Percentiles rank a stretch among this genome's conserved stretches.
phyloP scores from a whole-genome alignment of 2,329 filamentous ascomycete genomes.

The Alternaria sp. region DNA sequence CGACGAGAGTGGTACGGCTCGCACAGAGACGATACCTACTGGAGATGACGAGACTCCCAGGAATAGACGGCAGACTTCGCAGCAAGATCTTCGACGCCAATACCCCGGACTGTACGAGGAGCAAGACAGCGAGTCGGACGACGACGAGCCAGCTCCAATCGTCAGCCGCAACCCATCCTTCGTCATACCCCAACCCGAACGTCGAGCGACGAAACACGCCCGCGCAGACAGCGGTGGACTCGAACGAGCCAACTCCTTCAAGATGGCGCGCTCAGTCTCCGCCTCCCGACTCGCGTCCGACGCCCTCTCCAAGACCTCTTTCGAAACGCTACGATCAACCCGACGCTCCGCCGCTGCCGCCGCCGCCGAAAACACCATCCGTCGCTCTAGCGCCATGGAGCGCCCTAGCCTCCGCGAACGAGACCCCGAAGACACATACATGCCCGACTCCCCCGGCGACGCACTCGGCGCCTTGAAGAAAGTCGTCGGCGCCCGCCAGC shows the following conservation, averaged over 20 bases:
- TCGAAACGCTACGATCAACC: conserved; percentile 36
- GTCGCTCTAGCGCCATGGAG: conserved; percentile 44
- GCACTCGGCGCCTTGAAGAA: conserved; percentile 51
- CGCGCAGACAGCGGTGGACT: conserved; percentile 39
- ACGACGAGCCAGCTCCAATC: conserved; percentile 38
- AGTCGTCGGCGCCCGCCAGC: conserved; percentile 47
- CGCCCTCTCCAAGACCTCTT: conserved; percentile 41
- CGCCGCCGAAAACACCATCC: conserved; percentile 25
- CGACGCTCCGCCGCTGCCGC: conserved; percentile 16
- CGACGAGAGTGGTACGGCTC: conserved; percentile 55
- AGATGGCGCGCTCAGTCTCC: conserved; percentile 41
- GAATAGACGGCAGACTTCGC: conserved; percentile 28
- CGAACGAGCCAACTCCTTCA: conserved; percentile 39
- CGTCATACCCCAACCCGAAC: conserved; percentile 38
- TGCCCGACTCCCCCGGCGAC: conserved; percentile 46
- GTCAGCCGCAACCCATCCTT: conserved; percentile 48
- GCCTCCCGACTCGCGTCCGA: conserved; percentile 33
- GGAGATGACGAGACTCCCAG: conserved; percentile 43
- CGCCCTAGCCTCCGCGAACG: conserved; percentile 33
- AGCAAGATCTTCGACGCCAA: conserved; percentile 40
- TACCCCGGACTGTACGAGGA: conserved; percentile 55
- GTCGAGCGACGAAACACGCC: conserved; percentile 45
- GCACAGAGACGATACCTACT: conserved; percentile 52
- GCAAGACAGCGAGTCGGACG: conserved; percentile 48
- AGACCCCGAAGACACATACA: conserved; percentile 27